phyloP scores from a whole-genome alignment of 2,329 filamentous ascomycete genomes.

The Dothiorella sarmentorum region DNA sequence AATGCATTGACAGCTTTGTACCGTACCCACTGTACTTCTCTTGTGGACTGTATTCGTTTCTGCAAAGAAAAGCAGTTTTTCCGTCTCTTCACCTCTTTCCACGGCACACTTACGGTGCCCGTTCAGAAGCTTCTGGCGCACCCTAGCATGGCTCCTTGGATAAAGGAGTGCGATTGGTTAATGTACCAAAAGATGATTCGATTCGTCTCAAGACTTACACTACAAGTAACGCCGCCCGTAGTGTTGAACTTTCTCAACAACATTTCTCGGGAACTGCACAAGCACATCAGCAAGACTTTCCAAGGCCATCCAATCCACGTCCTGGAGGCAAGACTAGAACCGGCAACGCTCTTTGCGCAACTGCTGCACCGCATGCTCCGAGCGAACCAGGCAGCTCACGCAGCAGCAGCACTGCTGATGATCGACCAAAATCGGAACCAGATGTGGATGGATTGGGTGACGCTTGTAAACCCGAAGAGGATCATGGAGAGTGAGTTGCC shows the following conservation, averaged over 20 bases:
- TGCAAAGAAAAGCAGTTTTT: slow-evolving; percentile 98
- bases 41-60: slow-evolving; percentile 92
- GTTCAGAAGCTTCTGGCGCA: slow-evolving; percentile 89
- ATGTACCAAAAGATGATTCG: slow-evolving; percentile 97
- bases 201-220: slow-evolving; percentile 80
- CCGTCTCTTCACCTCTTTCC: slow-evolving; percentile 89
- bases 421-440: slow-evolving; percentile 85
- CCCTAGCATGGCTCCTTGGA: slow-evolving; percentile 80
- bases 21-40: slow-evolving; percentile 87
- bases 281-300: slow-evolving; percentile 75
- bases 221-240: slow-evolving; percentile 85
- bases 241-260: slow-evolving; percentile 84
- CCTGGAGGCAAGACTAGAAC: slow-evolving; percentile 78
- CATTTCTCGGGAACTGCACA: slow-evolving; percentile 76
- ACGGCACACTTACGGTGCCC: slow-evolving; percentile 92
- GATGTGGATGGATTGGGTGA: slow-evolving; percentile 92
- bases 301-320: slow-evolving; percentile 82
- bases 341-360: slow-evolving; percentile 82
- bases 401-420: slow-evolving; percentile 87
- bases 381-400: slow-evolving; percentile 90
- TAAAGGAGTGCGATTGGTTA: slow-evolving; percentile 90
- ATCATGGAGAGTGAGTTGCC: slow-evolving; percentile 57
- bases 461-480: slow-evolving; percentile 54
- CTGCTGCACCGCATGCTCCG: slow-evolving; percentile 82
- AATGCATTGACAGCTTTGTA: slow-evolving; percentile 85